Evolutionary conservation across 2,329 filamentous ascomycete genomes (phyloP), one percentile per base, ranked within the genome.

Genomic region (Colletotrichum simmondsii): DNA sequence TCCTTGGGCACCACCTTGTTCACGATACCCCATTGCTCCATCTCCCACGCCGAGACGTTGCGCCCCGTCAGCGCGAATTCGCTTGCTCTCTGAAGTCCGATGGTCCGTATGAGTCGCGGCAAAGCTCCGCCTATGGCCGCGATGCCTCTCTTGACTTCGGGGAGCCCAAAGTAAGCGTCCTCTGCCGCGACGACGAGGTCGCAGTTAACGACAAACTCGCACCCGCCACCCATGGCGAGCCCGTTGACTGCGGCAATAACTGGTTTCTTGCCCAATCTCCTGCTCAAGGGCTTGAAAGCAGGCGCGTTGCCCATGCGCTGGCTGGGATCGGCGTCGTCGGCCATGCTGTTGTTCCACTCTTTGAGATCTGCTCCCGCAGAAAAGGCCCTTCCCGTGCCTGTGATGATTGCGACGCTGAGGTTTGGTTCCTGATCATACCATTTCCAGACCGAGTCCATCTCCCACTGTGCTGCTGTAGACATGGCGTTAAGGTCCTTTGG

Each of bases 241-340:
- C 89, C 89, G 79, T 91, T 91, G 3, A 90, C 87, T 2, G 89
- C 89, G 10, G 88, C 88, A 77, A 91, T 88, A 58, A 91, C 84
- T 1, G 89, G 89, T 79, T 91, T 91, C 82, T 89, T 91, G 80
- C 78, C 60, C 75, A 71, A 57, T 19, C 73, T 30, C 12, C 71
- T 66, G 53, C 87, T 89, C 16, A 92, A 78, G 0, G 71, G 71
- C 30, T 49, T 71, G 53, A 74, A 74, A 5, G 65, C 71, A 16
- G 73, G 71, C 5, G 71, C 71, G 53, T 74, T 73, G 16, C 71
- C 71, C 71, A 73, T 73, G 3, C 72, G 65, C 22, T 77, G 75
- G 22, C 68, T 75, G 49, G 75, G 71, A 64, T 71, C 68, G 76
- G 74, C 46, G 60, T 71, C 75, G 74, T 46, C 61, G 65, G 75